phyloP scores from a whole-genome alignment of 495 filamentous ascomycete species.

The Filosporella fistucella region DNA sequence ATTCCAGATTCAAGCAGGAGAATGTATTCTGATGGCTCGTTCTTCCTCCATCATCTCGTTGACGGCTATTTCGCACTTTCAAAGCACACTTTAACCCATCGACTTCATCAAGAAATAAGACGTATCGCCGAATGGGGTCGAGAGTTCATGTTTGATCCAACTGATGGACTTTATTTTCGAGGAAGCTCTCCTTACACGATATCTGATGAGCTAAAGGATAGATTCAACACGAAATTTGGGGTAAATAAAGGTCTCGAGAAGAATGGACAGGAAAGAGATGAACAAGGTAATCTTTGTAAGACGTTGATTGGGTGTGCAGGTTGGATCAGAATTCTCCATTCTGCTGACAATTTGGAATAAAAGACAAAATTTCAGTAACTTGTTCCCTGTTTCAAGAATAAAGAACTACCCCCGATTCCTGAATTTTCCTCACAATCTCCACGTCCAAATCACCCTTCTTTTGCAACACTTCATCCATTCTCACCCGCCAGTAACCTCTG shows the following conservation, averaged over 20 bases:
- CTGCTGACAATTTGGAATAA: too few species aligned
- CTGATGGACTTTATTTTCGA: neutral
- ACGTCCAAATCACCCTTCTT: too few species aligned
- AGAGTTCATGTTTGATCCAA: neutral
- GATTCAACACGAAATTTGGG: neutral
- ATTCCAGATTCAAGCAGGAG: neutral
- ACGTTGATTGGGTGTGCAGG: neutral
- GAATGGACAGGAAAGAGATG: constrained; percentile 1
- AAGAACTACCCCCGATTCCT: too few species aligned
- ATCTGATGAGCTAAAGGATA: neutral
- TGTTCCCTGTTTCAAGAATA: too few species aligned
- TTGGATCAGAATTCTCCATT: neutral
- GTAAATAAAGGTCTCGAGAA: neutral
- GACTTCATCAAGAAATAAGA: neutral
- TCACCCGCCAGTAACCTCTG: too few species aligned
- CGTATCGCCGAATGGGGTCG: neutral
- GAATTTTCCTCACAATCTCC: too few species aligned
- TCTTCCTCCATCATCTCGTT: neutral
- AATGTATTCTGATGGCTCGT: constrained; percentile 1
- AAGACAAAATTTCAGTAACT: too few species aligned
- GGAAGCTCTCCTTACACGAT: neutral
- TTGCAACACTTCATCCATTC: too few species aligned
- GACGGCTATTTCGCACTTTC: neutral
- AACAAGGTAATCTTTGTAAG: neutral
- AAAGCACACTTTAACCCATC: neutral